Evolutionary conservation across 176 grass and related monocot genomes (phyloP).

Genomic region (Urochloa ruziziensis): DNA sequence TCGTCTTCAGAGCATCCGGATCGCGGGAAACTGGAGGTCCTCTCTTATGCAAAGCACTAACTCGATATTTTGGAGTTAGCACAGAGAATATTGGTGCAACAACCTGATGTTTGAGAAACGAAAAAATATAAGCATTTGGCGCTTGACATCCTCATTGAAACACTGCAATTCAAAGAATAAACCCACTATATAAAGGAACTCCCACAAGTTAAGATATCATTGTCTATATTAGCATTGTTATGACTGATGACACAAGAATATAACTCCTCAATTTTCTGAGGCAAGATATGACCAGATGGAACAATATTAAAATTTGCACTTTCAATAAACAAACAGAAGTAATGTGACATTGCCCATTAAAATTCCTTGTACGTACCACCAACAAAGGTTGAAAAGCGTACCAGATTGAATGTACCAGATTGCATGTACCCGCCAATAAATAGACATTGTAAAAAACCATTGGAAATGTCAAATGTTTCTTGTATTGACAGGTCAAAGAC

Average conservation of each 20-base stretch:
- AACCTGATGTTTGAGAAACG: conserved; percentile 50
- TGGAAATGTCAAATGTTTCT: background rate
- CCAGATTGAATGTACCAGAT: too few relatives aligned
- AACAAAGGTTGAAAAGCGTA: background rate
- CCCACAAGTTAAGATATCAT: background rate
- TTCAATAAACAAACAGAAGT: background rate
- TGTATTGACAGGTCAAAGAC: background rate
- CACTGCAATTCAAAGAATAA: background rate
- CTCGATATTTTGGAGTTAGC: conserved; percentile 67
- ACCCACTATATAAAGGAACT: background rate
- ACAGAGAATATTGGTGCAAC: conserved; percentile 69
- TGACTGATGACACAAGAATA: background rate
- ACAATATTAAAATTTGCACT: background rate
- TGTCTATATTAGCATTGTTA: background rate
- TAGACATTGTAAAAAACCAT: too few relatives aligned
- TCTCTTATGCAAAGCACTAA: conserved; percentile 54
- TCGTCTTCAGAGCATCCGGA: conserved; percentile 59
- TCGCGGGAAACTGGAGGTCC: conserved; percentile 79
- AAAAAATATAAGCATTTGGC: conserved; percentile 24
- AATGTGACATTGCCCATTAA: background rate
- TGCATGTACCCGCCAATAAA: background rate
- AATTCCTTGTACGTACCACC: background rate
- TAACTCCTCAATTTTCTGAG: background rate
- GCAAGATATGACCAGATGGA: background rate
- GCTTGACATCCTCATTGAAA: conserved; percentile 4